Conservation (phyloP, 23 red algal genomes). For the Chondrus crispus region DNA sequence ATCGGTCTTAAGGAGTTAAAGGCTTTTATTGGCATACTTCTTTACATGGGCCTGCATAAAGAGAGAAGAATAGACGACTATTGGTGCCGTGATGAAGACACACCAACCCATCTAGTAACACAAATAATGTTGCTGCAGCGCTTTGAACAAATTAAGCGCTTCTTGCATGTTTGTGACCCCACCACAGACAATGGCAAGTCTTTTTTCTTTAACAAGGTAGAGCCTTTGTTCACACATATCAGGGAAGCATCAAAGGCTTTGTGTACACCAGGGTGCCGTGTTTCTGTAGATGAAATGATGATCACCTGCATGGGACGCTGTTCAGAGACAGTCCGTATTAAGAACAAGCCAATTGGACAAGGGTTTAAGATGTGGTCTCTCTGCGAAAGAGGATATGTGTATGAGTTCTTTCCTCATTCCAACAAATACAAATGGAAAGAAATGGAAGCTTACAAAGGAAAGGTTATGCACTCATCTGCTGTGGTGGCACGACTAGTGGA, state of each 20-base stretch:
- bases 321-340: neutral
- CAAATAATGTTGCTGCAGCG: neutral
- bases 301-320: neutral
- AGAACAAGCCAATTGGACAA: neutral
- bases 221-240: neutral
- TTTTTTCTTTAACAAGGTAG: neutral
- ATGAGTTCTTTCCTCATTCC: neutral
- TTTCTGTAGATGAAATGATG: neutral
- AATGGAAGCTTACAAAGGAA: neutral
- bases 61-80: neutral
- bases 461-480: neutral
- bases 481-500: neutral
- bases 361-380: neutral
- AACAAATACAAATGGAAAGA: neutral
- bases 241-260: neutral
- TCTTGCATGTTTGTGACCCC: neutral
- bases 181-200: neutral
- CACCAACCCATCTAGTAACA: neutral
- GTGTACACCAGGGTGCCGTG: neutral
- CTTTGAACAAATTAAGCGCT: neutral
- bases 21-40: neutral
- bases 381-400: neutral
- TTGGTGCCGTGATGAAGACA: neutral
- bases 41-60: conserved; percentile 5
- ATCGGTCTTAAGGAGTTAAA: too few species aligned